A percentile compares a stretch with the other conserved stretches of the same genome.
phyloP scores from a whole-genome alignment of 129 eudicot species.

The Saposhnikovia divaricata region DNA sequence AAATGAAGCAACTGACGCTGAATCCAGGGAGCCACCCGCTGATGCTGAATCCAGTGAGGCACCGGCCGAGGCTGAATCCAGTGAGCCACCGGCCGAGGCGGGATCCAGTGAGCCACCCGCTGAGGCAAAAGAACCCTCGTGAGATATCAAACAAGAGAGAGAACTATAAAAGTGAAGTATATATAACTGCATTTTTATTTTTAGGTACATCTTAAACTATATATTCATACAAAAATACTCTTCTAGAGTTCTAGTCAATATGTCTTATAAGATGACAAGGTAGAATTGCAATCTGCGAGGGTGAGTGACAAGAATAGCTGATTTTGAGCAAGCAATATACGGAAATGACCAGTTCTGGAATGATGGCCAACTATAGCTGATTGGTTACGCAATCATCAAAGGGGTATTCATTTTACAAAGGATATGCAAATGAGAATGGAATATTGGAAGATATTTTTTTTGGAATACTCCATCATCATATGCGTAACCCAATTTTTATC shows the following conservation, averaged over 20 bases:
- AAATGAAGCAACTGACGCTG: not conserved
- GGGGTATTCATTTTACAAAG: too few species aligned
- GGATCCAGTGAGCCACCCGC: not conserved
- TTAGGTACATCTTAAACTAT: not conserved
- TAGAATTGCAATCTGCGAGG: not conserved
- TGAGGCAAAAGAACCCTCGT: not conserved
- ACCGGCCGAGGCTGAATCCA: not conserved
- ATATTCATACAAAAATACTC: not conserved
- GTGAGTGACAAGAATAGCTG: too few species aligned
- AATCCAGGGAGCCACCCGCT: not conserved
- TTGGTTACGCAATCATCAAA: too few species aligned
- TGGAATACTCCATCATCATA: too few species aligned
- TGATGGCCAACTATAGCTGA: too few species aligned
- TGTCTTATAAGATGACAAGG: not conserved
- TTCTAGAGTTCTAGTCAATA: too few species aligned
- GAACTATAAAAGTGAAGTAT: not conserved
- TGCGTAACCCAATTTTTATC: too few species aligned
- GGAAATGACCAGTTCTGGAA: too few species aligned
- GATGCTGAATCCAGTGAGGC: not conserved
- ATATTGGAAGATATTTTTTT: too few species aligned
- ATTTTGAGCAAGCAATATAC: too few species aligned
- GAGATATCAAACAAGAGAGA: not conserved
- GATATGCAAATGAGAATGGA: too few species aligned
- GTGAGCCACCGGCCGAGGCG: not conserved
- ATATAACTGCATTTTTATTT: not conserved